Evolutionary conservation across 1,284 basidiomycete species (phyloP), one percentile per base, ranked within the genome.

Genomic region (Ganoderma resinaceum): DNA sequence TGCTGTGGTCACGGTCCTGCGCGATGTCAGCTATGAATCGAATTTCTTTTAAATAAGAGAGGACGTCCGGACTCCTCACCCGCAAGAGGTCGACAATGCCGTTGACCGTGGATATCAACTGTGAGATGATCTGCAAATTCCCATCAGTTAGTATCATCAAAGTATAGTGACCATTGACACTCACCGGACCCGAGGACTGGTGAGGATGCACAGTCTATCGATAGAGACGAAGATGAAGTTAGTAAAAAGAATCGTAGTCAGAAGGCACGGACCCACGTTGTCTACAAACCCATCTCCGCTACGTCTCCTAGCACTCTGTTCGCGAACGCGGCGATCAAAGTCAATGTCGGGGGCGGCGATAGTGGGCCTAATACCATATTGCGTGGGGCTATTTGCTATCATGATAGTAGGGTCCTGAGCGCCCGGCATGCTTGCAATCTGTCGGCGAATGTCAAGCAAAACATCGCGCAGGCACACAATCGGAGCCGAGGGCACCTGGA

Each of bases 1-100:
- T 91, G 91, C 91, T 90, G 3, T 87, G 79, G 3, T 89, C 89
- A 76, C 91, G 92, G 82, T 93, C 90, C 92, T 94, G 43, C 6
- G 18, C 71, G 20, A 14, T n/a, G 40, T 62, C 67, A 61, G 46
- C 18, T 20, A 3, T 16, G 20, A 58, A 35, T n/a, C n/a, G n/a
- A n/a, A n/a, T n/a, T n/a, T 26, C 55, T n/a, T 11, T 16, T 6
- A 70, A 26, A 5, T 66, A 60, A 63, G 63, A 63, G 60, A 52
- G 40, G 57, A 8, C 16, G 40, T 33, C 77, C 83, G 74, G 75
- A 91, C 91, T 33, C 77, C 83, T 74, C 75, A 91, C 91, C 67
- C 90, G 80, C n/a, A 93, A 78, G 66, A 92, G 83, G 42, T 85
- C 83, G 84, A 93, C 84, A 65, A 83, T 82, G 60, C 80, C 80